These are phyloP conservation scores for Apostasia ramifera DNA, from an alignment of 106 monocot genomes.

Conservation along the genomic window DNA sequence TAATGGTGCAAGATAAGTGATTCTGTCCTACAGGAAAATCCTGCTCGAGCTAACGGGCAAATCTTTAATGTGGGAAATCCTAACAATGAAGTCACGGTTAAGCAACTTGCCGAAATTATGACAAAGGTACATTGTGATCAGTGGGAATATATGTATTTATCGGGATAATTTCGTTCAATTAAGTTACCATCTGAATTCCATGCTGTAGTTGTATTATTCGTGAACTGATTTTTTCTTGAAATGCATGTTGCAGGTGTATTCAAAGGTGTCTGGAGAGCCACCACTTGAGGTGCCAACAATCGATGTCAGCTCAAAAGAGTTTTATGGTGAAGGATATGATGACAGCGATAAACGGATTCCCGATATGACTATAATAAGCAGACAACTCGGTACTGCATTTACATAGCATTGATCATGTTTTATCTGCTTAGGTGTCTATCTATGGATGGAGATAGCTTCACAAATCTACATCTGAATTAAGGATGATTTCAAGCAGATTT, in stretches of 20 bases:
- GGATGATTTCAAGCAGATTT: too few species aligned
- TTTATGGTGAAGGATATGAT: slow-evolving; percentile 76
- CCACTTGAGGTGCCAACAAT: slow-evolving; percentile 36
- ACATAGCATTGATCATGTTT: too few species aligned
- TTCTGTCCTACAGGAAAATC: slow-evolving; percentile 45
- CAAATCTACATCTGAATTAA: too few species aligned
- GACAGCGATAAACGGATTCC: slow-evolving; percentile 69
- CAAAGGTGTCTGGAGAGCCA: slow-evolving; percentile 56
- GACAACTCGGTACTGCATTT: slow-evolving; percentile 14
- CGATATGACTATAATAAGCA: slow-evolving; percentile 70
- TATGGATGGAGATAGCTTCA: too few species aligned
- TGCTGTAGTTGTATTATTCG: too few species aligned
- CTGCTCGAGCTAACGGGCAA: slow-evolving; percentile 51
- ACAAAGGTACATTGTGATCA: slow-evolving; percentile 26
- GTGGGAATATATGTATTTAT: too few species aligned
- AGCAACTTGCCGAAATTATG: slow-evolving; percentile 66
- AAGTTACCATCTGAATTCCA: too few species aligned
- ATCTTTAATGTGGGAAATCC: slow-evolving; percentile 80
- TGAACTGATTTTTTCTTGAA: too few species aligned
- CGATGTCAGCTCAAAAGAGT: slow-evolving; percentile 61
- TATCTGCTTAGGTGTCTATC: too few species aligned
- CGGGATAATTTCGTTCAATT: too few species aligned
- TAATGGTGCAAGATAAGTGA: not conserved
- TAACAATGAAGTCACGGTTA: slow-evolving; percentile 67
- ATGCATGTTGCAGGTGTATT: slow-evolving; percentile 40